A percentile compares a stretch with the other conserved stretches of the same genome.
Evolutionary conservation across 75 land plant species (phyloP).

Genomic region (Picea glauca): DNA sequence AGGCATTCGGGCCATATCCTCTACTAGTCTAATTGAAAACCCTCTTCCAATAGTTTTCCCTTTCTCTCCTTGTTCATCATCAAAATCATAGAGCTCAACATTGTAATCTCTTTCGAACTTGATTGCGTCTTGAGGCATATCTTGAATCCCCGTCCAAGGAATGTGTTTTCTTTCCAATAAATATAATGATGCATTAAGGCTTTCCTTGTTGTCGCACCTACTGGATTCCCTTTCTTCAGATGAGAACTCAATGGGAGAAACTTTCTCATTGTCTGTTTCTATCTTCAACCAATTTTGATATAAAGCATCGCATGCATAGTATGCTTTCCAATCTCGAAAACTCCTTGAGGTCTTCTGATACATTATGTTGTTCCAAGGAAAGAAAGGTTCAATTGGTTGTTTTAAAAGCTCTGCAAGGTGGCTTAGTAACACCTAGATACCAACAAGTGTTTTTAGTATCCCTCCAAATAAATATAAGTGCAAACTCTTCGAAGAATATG

Average conservation of each 20-base stretch:
- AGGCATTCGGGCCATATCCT: too few species aligned
- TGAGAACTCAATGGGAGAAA: constrained; percentile 51
- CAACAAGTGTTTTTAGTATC: constrained; percentile 64
- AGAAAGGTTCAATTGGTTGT: constrained; percentile 50
- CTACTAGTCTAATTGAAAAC: too few species aligned
- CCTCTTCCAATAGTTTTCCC: too few species aligned
- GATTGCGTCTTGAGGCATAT: too few species aligned
- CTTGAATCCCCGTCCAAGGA: too few species aligned
- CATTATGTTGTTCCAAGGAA: constrained; percentile 46
- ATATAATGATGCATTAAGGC: constrained; percentile 45
- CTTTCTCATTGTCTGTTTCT: constrained; percentile 60
- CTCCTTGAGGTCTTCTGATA: constrained; percentile 70
- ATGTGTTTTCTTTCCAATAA: constrained; percentile 45
- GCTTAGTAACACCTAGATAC: constrained; percentile 75
- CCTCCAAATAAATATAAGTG: constrained; percentile 84
- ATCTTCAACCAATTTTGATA: constrained; percentile 88
- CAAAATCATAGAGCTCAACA: too few species aligned
- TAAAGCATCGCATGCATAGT: constrained; percentile 86
- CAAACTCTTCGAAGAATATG: constrained; percentile 85
- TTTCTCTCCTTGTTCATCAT: too few species aligned
- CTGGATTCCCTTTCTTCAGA: constrained; percentile 65
- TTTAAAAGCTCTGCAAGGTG: constrained; percentile 83
- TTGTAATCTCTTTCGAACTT: too few species aligned
- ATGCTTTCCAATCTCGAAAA: constrained; percentile 83
- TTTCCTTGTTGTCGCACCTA: constrained; percentile 56